Base-by-base conservation (phyloP, 2,329 filamentous ascomycete genomes). In the Elsinoe arachidis region DNA sequence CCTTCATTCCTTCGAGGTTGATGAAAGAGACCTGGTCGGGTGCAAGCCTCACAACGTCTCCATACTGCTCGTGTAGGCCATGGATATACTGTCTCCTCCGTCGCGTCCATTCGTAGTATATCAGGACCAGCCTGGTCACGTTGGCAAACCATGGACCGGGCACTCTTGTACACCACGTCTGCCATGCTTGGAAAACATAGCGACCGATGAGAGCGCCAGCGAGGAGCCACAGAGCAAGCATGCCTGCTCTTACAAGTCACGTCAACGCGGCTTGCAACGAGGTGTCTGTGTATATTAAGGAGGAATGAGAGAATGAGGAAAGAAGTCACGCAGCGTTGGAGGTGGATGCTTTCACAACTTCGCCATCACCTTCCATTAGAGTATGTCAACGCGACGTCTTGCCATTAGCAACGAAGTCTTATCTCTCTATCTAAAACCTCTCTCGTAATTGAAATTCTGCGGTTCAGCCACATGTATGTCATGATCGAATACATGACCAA, bases 31-130 rank as follows among this genome's bases (percentile, higher is more conserved):
- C 52, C 58, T 69, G 68, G 21, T 62, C 57, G 0, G 68, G 68
- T 15, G 61, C 55, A 19, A 69, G 59, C 1, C 68, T 63, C 21
- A 70, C 68, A 19, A 63, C 60, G 0, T 63, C 62, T 7, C 68
- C 68, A 55, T 69, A 67, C 37, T 55, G 55, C 10, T 64, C 46
- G 61, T 75, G 72, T 1, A 75, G 63, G 3, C 58, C 52, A 56
- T 74, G 66, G 26, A 75, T 69, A 61, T 72, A 71, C 55, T 70
- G 67, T 53, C 72, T 67, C 1, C 72, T 65, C 6, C 69, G 67
- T 2, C 72, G 70, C 5, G 62, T 64, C 12, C 73, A 62, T 15
- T 73, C 69, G 5, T 69, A 66, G 11, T 65, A 63, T 58, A 74
- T 74, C 17, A 75, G 64, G 2, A 58, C 62, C 2, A 68, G 44